Percentiles rank a stretch among this genome's conserved stretches.
Conservation (phyloP, 495 filamentous ascomycete species). For the Pseudotulostoma volvatum region DNA sequence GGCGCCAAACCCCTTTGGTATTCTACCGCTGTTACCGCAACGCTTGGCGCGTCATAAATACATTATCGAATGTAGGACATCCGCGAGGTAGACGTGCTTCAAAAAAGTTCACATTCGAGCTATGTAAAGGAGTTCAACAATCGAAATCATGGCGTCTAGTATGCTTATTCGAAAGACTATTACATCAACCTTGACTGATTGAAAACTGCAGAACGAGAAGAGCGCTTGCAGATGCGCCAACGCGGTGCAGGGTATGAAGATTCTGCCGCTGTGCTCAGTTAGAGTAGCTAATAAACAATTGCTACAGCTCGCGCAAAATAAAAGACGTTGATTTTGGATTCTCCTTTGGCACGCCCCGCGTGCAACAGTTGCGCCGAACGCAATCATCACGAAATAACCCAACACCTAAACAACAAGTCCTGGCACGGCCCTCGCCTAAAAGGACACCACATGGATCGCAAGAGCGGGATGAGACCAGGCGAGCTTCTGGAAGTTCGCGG, state of each 20-base stretch:
- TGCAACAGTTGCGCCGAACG: background rate
- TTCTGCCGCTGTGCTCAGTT: conserved; percentile 15
- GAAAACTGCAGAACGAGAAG: conserved; percentile 29
- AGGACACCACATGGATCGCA: background rate
- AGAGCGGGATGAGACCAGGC: conserved; percentile 1
- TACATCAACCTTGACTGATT: background rate
- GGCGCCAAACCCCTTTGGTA: too few relatives aligned
- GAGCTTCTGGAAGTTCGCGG: conserved; percentile 9
- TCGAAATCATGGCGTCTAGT: conserved; percentile 29
- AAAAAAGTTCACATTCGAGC: too few relatives aligned
- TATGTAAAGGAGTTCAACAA: conserved; percentile 16
- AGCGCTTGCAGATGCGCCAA: conserved; percentile 41
- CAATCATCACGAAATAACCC: conserved; percentile 1
- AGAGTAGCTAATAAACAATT: conserved; percentile 12
- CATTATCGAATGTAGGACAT: too few relatives aligned
- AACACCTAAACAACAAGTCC: conserved; percentile 1
- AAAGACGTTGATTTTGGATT: conserved; percentile 36
- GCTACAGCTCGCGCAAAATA: conserved; percentile 27
- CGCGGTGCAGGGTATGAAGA: conserved; percentile 40
- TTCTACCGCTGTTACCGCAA: too few relatives aligned
- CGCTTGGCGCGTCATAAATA: too few relatives aligned
- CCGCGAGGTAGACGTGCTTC: too few relatives aligned
- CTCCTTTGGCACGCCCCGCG: conserved; percentile 22
- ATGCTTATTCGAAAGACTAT: conserved; percentile 6
- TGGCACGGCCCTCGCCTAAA: conserved; percentile 2